Base-by-base conservation (phyloP, 345 rosid species). In the Populus deltoides region DNA sequence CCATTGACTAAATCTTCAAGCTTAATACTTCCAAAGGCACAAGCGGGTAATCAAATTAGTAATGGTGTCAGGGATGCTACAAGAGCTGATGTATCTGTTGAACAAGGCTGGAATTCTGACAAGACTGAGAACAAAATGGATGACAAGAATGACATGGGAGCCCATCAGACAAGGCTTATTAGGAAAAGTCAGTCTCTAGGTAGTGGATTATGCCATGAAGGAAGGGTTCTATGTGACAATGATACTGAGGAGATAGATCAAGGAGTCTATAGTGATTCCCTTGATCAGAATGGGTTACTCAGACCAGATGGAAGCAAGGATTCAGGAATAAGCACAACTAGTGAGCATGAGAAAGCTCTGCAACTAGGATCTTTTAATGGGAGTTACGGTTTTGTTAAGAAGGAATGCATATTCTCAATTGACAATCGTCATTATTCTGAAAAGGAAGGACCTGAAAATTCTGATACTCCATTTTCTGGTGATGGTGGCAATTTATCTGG, bases 131-230 rank as follows among this genome's bases (percentile, higher is more conserved):
- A 80, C 20, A 73, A 81, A 80, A 51, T 76, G 51, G 22, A 74
- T 68, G 62, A 77, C 47, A 84, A 79, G 75, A 70, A 61, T 73
- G 84, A 78, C 8, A 17, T 57, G 70, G 78, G 57, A 77, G 67
- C 70, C 15, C 74, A 66, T 77, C 79, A 77, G 72, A 73, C 75
- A 51, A 73, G 57, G 3, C 76, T 75, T 78, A 85, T 93, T 66
- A 91, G 88, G 90, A 96, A 91, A 81, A 89, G 94, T 74, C 88
- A 78, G 68, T 96, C 99, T 67, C 87, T 87, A 29, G 97, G 96
- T 63, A 85, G 88, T 85, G 83, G 80, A 68, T 82, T 90, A 22
- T 90, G 85, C 82, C 78, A 80, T 75, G 86, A 87, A 75, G 90
- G 89, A 62, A 84, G 80, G 51, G 71, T 71, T 65, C 73, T 71